Evolutionary conservation across 768 basidiomycete genomes (phyloP).

Genomic region (Rhodotorula toruloides): DNA sequence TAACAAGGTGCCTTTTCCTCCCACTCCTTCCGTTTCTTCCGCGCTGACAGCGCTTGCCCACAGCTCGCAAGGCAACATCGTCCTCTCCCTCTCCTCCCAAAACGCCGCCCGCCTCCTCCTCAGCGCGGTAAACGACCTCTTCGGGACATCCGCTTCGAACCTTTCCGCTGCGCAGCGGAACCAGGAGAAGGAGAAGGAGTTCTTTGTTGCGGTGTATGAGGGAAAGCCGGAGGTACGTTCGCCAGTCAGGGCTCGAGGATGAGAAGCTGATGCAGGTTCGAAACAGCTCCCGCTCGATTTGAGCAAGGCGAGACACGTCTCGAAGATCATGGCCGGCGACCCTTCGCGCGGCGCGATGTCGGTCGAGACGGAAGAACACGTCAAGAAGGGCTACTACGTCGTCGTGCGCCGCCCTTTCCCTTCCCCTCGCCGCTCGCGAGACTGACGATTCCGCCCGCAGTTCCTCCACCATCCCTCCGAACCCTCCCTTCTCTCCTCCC

Average conservation of each 20-base stretch:
- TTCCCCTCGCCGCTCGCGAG: no score
- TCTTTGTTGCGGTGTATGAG: constrained; percentile 29
- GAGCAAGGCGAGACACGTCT: constrained; percentile 19
- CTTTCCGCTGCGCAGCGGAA: not conserved
- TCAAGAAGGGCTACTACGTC: constrained; percentile 7
- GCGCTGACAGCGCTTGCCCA: no score
- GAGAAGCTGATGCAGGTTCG: not conserved
- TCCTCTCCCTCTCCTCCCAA: constrained; percentile 22
- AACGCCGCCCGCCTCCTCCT: constrained; percentile 34
- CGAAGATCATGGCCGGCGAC: constrained; percentile 34
- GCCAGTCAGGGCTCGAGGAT: not conserved
- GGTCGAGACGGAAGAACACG: constrained; percentile 35
- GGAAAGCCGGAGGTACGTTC: not conserved
- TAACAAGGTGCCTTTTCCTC: constrained; percentile 16
- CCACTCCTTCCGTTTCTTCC: not conserved
- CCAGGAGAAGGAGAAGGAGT: constrained; percentile 37
- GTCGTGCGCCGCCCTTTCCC: constrained; percentile 7
- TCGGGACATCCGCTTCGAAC: constrained; percentile 6
- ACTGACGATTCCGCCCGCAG: not conserved
- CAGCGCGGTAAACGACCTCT: constrained; percentile 25
- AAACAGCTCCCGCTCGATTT: not conserved
- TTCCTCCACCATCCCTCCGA: constrained; percentile 19
- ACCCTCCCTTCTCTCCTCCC: not conserved
- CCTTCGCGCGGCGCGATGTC: constrained; percentile 33
- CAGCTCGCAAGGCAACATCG: constrained; percentile 36